A percentile compares a stretch with the other conserved stretches of the same genome.
Evolutionary conservation across 768 basidiomycete species (phyloP).

Genomic region (Mrakia frigida): DNA sequence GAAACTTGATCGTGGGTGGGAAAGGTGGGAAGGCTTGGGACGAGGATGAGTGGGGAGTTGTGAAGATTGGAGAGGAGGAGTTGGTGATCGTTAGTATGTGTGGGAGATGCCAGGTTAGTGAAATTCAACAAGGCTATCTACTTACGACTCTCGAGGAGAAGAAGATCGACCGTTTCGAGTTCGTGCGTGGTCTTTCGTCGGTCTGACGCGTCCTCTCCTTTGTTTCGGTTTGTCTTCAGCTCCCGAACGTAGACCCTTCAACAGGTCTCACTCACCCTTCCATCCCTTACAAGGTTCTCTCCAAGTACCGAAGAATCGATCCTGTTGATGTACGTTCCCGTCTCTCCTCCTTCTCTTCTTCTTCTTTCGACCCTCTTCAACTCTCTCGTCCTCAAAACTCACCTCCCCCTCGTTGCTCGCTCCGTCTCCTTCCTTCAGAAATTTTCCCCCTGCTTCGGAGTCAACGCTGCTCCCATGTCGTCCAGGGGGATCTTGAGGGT

Average conservation of each 20-base stretch:
- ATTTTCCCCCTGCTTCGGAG: conserved; percentile 22
- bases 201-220: not conserved
- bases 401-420: no score
- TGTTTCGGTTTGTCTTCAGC: not conserved
- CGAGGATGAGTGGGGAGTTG: conserved; percentile 25
- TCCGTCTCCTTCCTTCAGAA: not conserved
- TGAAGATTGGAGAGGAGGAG: conserved; percentile 19
- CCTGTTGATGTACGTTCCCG: conserved; percentile 3
- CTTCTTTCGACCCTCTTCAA: not conserved
- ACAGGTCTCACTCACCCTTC: conserved; percentile 23
- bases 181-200: no score
- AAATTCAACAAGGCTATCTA: not conserved
- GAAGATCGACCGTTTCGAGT: no score
- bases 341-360: not conserved
- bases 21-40: conserved; percentile 24
- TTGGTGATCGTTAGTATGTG: conserved; percentile 16
- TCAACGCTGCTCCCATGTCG: conserved; percentile 14
- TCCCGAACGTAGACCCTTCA: conserved; percentile 27
- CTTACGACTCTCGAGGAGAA: no score
- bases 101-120: conserved; percentile 29
- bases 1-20: conserved; percentile 28
- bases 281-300: conserved; percentile 24
- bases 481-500: not conserved
- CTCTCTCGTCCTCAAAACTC: no score
- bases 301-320: conserved; percentile 23